phyloP scores from a whole-genome alignment of 1,139 yeast species.

The Arxiozyma heterogenica region DNA sequence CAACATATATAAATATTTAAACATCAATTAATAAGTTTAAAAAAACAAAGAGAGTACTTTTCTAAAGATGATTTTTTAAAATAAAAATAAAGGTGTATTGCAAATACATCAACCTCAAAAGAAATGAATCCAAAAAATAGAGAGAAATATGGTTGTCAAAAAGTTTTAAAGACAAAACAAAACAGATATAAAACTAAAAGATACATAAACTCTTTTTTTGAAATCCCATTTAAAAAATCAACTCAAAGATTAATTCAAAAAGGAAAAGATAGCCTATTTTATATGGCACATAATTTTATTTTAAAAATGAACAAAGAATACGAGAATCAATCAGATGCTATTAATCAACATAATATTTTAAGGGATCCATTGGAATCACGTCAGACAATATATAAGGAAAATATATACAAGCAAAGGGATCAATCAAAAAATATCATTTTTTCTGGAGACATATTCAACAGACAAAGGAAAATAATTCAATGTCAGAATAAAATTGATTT shows the following conservation, averaged over 20 bases:
- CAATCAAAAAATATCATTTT: background rate
- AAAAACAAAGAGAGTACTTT: no score
- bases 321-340: background rate
- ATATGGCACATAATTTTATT: background rate
- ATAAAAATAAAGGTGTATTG: no score
- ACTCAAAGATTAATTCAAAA: background rate
- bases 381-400: background rate
- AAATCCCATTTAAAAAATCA: background rate
- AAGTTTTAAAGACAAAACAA: background rate
- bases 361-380: background rate
- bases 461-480: background rate
- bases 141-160: background rate
- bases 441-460: background rate
- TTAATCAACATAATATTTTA: no score
- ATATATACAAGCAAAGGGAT: background rate
- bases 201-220: background rate
- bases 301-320: background rate
- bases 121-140: no score
- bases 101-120: no score
- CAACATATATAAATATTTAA: no score
- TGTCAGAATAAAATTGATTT: background rate
- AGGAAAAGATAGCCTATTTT: background rate
- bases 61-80: no score
- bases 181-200: background rate
- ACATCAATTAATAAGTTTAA: no score